These are phyloP conservation scores for Suillus variegatus DNA, from an alignment of 768 basidiomycete species.

Conservation along the genomic window DNA sequence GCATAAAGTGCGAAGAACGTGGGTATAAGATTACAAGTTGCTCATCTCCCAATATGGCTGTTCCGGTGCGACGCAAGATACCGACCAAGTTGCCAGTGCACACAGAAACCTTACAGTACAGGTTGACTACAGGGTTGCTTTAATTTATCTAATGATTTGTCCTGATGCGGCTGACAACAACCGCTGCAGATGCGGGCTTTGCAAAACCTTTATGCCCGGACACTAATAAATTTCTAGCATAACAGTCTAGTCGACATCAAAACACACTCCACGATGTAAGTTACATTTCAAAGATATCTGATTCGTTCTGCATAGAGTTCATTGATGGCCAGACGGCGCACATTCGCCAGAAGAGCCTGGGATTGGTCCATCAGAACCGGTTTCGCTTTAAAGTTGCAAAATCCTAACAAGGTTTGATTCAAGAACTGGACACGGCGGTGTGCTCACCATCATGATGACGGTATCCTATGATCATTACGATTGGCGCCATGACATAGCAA, in stretches of 20 bases:
- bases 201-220: not conserved
- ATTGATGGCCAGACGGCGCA: not conserved
- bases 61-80: slow-evolving; percentile 6
- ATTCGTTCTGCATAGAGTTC: not conserved
- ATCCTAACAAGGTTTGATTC: slow-evolving; percentile 2
- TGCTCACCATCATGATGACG: not conserved
- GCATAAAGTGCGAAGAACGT: slow-evolving; percentile 11
- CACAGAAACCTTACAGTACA: not conserved
- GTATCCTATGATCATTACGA: not conserved
- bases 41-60: slow-evolving; percentile 2
- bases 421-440: not conserved
- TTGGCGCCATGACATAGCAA: not conserved
- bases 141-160: not conserved
- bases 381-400: not conserved
- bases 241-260: not conserved
- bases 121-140: slow-evolving; percentile 1
- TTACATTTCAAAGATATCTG: slow-evolving; percentile 1
- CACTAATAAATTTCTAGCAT: no score
- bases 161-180: not conserved
- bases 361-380: not conserved
- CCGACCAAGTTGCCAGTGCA: slow-evolving; percentile 1
- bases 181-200: not conserved
- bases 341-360: not conserved
- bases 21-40: slow-evolving; percentile 1
- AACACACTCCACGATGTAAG: not conserved